These are phyloP conservation scores for Leishmania braziliensis DNA, from an alignment of 208 protist species.

Conservation along the genomic window DNA sequence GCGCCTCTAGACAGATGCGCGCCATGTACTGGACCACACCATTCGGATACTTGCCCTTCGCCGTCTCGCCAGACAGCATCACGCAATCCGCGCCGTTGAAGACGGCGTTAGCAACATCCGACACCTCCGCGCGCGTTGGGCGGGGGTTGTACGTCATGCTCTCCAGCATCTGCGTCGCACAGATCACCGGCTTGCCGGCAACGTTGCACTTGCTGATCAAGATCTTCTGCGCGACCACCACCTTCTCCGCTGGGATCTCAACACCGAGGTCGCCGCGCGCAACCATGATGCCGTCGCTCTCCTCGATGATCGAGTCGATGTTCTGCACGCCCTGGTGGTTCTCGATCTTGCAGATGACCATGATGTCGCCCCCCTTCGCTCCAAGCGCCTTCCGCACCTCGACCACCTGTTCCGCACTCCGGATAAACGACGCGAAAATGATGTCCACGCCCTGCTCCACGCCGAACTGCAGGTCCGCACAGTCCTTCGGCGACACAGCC, in stretches of 20 bases:
- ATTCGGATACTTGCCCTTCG: no score
- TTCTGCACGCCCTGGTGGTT: slow-evolving; percentile 98
- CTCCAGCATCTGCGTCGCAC: no score
- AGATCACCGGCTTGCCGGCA: slow-evolving; percentile 95
- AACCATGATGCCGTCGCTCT: slow-evolving; percentile 99
- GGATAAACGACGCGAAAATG: slow-evolving; percentile 99
- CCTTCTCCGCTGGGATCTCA: slow-evolving; percentile 98
- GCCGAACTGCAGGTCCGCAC: slow-evolving; percentile 92
- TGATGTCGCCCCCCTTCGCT: slow-evolving; percentile 84
- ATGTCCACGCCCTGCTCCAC: slow-evolving; percentile 98
- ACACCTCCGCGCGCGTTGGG: no score
- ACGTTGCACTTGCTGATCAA: slow-evolving; percentile 98
- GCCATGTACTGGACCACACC: no score
- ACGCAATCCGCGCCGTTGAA: no score
- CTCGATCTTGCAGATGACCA: slow-evolving; percentile 99
- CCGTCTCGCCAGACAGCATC: no score
- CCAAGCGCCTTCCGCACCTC: slow-evolving; percentile 94
- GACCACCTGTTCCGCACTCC: slow-evolving; percentile 92
- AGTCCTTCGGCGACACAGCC: slow-evolving; percentile 94
- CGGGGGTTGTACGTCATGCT: no score
- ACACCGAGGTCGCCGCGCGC: slow-evolving; percentile 99
- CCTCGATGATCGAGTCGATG: slow-evolving; percentile 98
- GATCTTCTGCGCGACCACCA: slow-evolving; percentile 98
- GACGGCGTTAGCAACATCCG: no score
- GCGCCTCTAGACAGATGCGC: no score